Conservation (phyloP, 1,139 yeast genomes). For the Suhomyces chickasaworum region DNA sequence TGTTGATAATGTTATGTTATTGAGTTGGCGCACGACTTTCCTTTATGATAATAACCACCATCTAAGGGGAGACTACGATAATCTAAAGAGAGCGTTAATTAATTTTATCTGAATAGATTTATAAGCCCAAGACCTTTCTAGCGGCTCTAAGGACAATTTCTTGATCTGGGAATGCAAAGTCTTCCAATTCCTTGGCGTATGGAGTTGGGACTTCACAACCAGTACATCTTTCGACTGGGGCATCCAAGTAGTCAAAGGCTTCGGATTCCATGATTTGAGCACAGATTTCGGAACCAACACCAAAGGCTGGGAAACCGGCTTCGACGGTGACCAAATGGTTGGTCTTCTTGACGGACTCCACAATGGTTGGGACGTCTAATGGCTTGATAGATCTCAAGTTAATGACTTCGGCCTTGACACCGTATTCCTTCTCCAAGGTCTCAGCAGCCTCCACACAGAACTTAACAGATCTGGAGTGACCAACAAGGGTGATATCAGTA, state of each 20-base stretch:
- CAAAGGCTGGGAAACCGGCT: slow-evolving; percentile 97
- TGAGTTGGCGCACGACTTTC: not conserved
- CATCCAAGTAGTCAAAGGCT: slow-evolving; percentile 97
- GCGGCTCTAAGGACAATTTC: slow-evolving; percentile 89
- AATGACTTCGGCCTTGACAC: slow-evolving; percentile 89
- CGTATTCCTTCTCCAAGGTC: slow-evolving; percentile 75
- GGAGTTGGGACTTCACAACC: slow-evolving; percentile 99
- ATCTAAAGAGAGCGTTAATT: slow-evolving; percentile 1
- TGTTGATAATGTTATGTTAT: not conserved
- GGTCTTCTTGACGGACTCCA: slow-evolving; percentile 92
- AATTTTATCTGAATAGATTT: slow-evolving; percentile 16
- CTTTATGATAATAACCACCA: no score
- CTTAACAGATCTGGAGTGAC: slow-evolving; percentile 89
- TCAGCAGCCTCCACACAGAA: slow-evolving; percentile 91
- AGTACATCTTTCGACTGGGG: slow-evolving; percentile 98
- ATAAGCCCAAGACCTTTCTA: slow-evolving; percentile 82
- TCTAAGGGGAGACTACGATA: not conserved
- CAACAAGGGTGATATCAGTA: slow-evolving; percentile 82
- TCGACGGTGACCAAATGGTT: slow-evolving; percentile 95
- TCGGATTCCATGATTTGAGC: slow-evolving; percentile 99
- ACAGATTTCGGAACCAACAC: slow-evolving; percentile 97
- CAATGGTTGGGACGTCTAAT: slow-evolving; percentile 82
- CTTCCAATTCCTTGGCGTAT: slow-evolving; percentile 94
- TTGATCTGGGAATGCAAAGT: slow-evolving; percentile 97
- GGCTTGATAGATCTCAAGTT: slow-evolving; percentile 98